These are phyloP conservation scores for Phytophthora pini DNA, from an alignment of 352 stramenopile species.

Conservation along the genomic window DNA sequence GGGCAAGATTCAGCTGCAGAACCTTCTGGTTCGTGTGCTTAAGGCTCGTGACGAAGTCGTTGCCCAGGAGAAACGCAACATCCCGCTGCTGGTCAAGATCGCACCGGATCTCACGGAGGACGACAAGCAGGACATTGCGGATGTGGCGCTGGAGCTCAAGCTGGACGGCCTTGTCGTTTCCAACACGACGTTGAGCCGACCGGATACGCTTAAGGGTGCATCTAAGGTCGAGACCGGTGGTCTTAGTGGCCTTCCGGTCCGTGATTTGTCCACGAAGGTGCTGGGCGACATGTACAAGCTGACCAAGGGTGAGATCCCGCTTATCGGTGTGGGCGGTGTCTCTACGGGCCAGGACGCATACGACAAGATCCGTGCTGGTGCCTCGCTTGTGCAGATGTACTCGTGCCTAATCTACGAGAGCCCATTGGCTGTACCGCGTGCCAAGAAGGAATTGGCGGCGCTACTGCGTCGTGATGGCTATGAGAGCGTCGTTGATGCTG, in stretches of 20 bases:
- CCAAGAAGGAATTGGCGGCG: conserved; percentile 90
- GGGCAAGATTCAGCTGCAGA: conserved; percentile 82
- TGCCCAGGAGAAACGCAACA: conserved; percentile 54
- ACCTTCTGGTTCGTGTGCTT: conserved; percentile 76
- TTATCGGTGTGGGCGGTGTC: conserved; percentile 97
- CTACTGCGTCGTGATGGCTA: conserved; percentile 88
- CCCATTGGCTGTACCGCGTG: conserved; percentile 81
- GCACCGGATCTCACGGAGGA: conserved; percentile 95
- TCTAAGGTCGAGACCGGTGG: conserved; percentile 92
- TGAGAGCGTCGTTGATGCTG: conserved; percentile 78
- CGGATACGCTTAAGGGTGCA: conserved; percentile 73
- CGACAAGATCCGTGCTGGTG: conserved; percentile 97
- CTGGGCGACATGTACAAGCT: conserved; percentile 96
- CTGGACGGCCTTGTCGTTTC: conserved; percentile 97
- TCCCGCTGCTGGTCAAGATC: conserved; percentile 98
- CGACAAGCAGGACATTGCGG: conserved; percentile 96
- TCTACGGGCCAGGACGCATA: conserved; percentile 95
- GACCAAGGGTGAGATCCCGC: conserved; percentile 92
- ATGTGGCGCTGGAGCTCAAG: conserved; percentile 84
- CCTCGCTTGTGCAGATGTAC: conserved; percentile 96
- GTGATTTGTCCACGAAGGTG: conserved; percentile 93
- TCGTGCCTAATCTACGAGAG: conserved; percentile 93
- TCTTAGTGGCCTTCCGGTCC: conserved; percentile 95
- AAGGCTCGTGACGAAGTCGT: conserved; percentile 72
- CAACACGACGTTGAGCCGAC: conserved; percentile 97